Conservation (phyloP, 2,329 filamentous ascomycete genomes). For the Fusarium armeniacum region DNA sequence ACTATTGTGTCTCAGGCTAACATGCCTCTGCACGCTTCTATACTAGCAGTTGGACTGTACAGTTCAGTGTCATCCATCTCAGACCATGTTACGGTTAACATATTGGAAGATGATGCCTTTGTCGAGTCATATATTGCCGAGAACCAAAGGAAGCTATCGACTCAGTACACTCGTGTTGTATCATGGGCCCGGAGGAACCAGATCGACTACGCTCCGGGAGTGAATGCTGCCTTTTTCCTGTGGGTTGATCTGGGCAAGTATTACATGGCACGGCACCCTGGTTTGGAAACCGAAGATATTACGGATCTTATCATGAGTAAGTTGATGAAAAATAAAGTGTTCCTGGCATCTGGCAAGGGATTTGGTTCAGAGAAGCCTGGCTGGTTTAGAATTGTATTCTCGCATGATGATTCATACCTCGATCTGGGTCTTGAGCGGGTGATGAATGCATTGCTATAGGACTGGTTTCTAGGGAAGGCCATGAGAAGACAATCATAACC, state of each 20-base stretch:
- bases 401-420: conserved; percentile 52
- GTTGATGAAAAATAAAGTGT: conserved; percentile 53
- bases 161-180: conserved; percentile 57
- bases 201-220: conserved; percentile 62
- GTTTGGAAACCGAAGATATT: conserved; percentile 38
- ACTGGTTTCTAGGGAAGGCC: not conserved
- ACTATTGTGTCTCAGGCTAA: conserved; percentile 65
- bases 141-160: conserved; percentile 58
- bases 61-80: conserved; percentile 61
- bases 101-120: conserved; percentile 61
- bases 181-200: conserved; percentile 55
- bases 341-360: conserved; percentile 54
- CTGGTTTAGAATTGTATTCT: conserved; percentile 59
- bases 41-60: conserved; percentile 58
- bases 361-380: conserved; percentile 58
- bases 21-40: conserved; percentile 54
- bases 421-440: conserved; percentile 48
- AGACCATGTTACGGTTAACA: conserved; percentile 57
- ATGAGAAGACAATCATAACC: not conserved
- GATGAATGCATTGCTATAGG: conserved; percentile 35
- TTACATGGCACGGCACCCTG: conserved; percentile 43
- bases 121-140: conserved; percentile 59
- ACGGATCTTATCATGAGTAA: conserved; percentile 48
- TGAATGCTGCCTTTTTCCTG: conserved; percentile 68
- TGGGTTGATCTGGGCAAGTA: conserved; percentile 63